Evolutionary conservation across 176 grass and related monocot genomes (phyloP).

Genomic region (Avena insularis): DNA sequence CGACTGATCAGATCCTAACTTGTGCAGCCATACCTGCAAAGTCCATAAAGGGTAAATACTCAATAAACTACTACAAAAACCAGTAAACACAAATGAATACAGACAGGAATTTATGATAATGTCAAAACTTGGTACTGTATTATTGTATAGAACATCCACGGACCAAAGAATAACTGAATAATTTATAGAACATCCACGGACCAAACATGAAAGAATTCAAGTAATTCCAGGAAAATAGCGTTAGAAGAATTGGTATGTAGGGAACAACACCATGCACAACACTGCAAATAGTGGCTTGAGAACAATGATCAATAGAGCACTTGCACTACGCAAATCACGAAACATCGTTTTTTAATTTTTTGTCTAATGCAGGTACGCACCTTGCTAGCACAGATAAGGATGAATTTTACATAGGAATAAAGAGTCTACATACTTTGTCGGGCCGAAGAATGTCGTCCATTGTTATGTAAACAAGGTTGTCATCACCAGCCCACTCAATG

Average conservation of each 20-base stretch:
- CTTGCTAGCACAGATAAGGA: neutral
- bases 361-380: neutral
- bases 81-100: neutral
- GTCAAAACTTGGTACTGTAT: neutral
- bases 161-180: neutral
- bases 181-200: conserved; percentile 22
- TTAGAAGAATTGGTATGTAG: neutral
- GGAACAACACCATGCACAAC: neutral
- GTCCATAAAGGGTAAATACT: conserved; percentile 32
- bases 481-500: conserved; percentile 83
- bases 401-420: conserved; percentile 2
- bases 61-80: neutral
- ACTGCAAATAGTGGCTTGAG: neutral
- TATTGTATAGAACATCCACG: conserved; percentile 1
- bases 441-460: conserved; percentile 90
- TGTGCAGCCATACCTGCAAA: conserved; percentile 86
- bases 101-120: neutral
- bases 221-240: neutral
- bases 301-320: neutral
- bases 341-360: neutral
- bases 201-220: neutral
- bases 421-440: conserved; percentile 71
- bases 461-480: conserved; percentile 79
- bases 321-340: neutral
- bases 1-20: conserved; percentile 72